Evolutionary conservation across 805 yeast species (phyloP), one percentile per base, ranked within the genome.

Genomic region (Grigorovia humatica): DNA sequence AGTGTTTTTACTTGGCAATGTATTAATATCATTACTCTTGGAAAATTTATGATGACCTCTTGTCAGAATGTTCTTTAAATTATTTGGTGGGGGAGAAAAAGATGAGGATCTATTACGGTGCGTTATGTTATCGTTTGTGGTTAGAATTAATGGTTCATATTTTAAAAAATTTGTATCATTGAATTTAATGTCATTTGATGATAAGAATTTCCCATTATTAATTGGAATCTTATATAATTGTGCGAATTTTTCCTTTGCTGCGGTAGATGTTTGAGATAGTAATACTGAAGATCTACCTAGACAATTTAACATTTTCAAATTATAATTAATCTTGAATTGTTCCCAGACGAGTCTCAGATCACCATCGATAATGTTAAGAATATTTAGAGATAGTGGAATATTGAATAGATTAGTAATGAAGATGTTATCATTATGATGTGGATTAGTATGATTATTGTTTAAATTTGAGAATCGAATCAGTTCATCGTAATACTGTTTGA

Each of bases 331-430:
- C 47, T 78, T 76, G 63, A 88, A 91, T 44, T 71, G 66, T 18
- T 72, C 71, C 74, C 83, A 80, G 1, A 80, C 71, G 0, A 71
- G 68, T 38, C 76, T 67, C 38, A 65, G 64, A 55, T 79, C 79
- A 1, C 90, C 90, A 30, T 72, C 71, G 1, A 83, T 81, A 1
- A 90, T 76, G 3, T 88, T 83, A 32, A 91, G 76, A 48, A 91
- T 70, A 54, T 83, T 83, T 48, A 88, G 68, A 52, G 81, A 76
- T 7, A 91, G 82, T 1, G 95, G 93, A 52, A 91, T 75, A 13
- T 85, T 79, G 0, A 95, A 77, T n/a, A 91, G 66, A 59, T 88
- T 88, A 0, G 96, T 85, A 11, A 93, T 85, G 61, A 83, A 88
- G 35, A 91, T 72, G 17, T 73, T 68, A 15, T 35, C 44, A 3